Evolutionary conservation across 805 yeast species (phyloP), one percentile per base, ranked within the genome.

Genomic region (Hyphopichia homilentoma): DNA sequence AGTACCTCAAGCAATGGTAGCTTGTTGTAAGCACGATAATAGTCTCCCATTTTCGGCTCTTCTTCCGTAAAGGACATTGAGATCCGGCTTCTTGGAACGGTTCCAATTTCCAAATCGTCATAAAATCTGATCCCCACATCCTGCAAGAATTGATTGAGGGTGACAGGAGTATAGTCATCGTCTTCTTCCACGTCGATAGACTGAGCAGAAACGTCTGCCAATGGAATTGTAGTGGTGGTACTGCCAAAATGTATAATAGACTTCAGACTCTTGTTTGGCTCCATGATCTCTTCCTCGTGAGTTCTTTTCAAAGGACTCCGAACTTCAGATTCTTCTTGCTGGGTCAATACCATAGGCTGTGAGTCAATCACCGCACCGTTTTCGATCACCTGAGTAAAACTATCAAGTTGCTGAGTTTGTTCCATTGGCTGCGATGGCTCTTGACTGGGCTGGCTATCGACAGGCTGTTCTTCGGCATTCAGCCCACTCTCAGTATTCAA

Each of bases 1-100:
- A 66, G 69, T 43, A 77, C 59, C 28, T 74, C 75, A 17, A 72
- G 50, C 9, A 65, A 44, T 6, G 73, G 71, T 9, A 73, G 48
- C 31, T 62, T 59, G 13, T 66, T 60, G 14, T 57, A 52, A 0
- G 73, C 73, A 15, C 43, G 43, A 4, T 62, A 52, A 38, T 57
- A 70, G 24, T 70, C 77, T 4, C 43, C 43, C 21, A 54, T 27
- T 5, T 33, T 36, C n/a, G n/a, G n/a, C 9, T 27, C 28, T 8
- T 30, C 28, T 2, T 35, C 16, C 2, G 35, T 20, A 11, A 39
- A 25, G 1, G 59, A 43, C 2, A 54, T 32, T 19, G 59, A 50
- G 12, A 53, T 34, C 23, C 59, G 41, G 6, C 47, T 43, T 4
- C 53, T 40, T 3, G 53, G 33, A 15, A 52, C 49, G 2, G 52